Conservation (phyloP, 148 eudicot species). For the Amaranthus cruentus region DNA sequence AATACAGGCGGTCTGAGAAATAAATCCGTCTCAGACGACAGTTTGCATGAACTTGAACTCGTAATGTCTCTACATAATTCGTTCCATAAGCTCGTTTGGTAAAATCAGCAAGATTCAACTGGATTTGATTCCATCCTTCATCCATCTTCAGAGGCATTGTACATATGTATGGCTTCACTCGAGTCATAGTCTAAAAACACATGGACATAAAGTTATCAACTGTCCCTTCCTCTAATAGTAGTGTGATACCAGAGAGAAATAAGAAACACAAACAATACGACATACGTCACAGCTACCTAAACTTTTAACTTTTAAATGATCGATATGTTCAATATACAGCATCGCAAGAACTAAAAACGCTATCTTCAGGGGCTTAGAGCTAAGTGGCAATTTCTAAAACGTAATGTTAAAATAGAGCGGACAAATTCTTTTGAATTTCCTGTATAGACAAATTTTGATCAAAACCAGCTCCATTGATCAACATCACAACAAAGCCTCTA, state of each 20-base stretch:
- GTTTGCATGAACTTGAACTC: constrained; percentile 98
- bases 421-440: background rate
- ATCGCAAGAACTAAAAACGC: background rate
- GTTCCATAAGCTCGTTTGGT: constrained; percentile 98
- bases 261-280: background rate
- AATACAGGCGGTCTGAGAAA: constrained; percentile 92
- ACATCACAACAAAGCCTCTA: background rate
- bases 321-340: background rate
- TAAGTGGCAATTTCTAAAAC: background rate
- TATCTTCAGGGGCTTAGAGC: no score
- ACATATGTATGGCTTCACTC: constrained; percentile 97
- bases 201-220: background rate
- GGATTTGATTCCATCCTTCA: constrained; percentile 99
- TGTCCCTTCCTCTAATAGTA: background rate
- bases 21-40: constrained; percentile 91
- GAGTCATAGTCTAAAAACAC: constrained; percentile 63
- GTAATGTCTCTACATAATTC: constrained; percentile 86
- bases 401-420: background rate
- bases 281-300: background rate
- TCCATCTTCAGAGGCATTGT: constrained; percentile 98
- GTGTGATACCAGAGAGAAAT: background rate
- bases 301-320: no score
- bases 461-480: background rate
- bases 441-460: background rate
- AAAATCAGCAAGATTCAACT: constrained; percentile 85